Base-by-base conservation (phyloP, 495 filamentous ascomycete species). In the Xylaria telfairii region DNA sequence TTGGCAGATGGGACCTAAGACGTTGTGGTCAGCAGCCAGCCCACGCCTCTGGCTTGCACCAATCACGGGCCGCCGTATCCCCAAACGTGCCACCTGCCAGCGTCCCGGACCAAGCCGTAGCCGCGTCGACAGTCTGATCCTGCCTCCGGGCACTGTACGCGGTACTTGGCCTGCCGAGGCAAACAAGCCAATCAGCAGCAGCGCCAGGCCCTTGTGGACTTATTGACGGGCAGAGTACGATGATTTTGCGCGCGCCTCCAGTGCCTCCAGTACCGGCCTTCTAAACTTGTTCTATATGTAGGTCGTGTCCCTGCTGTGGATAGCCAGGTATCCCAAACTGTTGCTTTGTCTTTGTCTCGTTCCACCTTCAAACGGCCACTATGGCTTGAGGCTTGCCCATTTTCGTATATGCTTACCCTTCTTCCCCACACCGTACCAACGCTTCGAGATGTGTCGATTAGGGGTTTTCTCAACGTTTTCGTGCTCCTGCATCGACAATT, bases 381-480 rank as follows among this genome's bases (percentile, higher is more conserved):
- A 21, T 42, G 59, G 37, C 37, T 42, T 62, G 9, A 19, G 57
- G 57, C 44, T 46, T 46, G 44, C 34, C 3, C 21, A 37, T 10
- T 62, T 24, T 8, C 59, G 34, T 9, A 15, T 42, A 24, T n/a
- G 56, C 56, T 37, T n/a, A 59, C 32, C 17, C 30, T 57, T 64
- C 21, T 47, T 64, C 42, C 39, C 39, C 59, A 42, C 59, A 62
- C 15, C n/a, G 64, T 19, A 66, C 64, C 34, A n/a, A 42, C 32
- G 21, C 41, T 41, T 39, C 34, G 9, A 1, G 10, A 41, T n/a
- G 63, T 34, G 34, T 47, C 39, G 42, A 66, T 66, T 54, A 66
- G 64, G 64, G 47, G 64, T 8, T 54, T 59, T 54, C 63, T 65
- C 46, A 54, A 66, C 64, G 64, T 66, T 54, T 66, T 49, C 32